Conservation (phyloP, 2,329 filamentous ascomycete genomes). For the Chrysoporthe cubensis region DNA sequence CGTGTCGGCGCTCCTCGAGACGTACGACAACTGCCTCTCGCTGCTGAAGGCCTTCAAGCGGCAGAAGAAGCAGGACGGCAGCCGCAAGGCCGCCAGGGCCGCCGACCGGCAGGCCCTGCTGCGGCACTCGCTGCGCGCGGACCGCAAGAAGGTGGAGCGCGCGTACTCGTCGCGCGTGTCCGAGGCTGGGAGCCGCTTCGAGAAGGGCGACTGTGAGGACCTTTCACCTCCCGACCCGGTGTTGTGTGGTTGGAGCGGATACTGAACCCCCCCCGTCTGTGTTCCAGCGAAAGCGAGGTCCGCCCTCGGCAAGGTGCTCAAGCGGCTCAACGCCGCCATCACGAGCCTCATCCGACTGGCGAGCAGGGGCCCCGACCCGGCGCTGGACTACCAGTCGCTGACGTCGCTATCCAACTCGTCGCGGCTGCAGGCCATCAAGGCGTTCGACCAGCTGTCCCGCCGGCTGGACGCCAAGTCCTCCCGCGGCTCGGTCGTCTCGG, state of each 20-base stretch:
- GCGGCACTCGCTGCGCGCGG: slow-evolving; percentile 43
- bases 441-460: slow-evolving; percentile 52
- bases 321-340: slow-evolving; percentile 48
- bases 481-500: slow-evolving; percentile 29
- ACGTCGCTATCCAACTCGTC: slow-evolving; percentile 52
- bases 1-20: slow-evolving; percentile 50
- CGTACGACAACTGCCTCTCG: slow-evolving; percentile 51
- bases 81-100: slow-evolving; percentile 27
- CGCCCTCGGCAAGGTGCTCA: slow-evolving; percentile 46
- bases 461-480: slow-evolving; percentile 35
- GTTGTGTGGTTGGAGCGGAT: not conserved
- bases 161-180: slow-evolving; percentile 48
- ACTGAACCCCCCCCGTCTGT: not conserved
- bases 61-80: slow-evolving; percentile 23
- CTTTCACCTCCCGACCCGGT: not conserved
- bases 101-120: slow-evolving; percentile 37
- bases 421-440: slow-evolving; percentile 50
- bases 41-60: slow-evolving; percentile 44
- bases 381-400: slow-evolving; percentile 51
- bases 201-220: slow-evolving; percentile 53
- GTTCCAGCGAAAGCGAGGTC: slow-evolving; percentile 37
- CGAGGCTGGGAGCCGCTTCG: slow-evolving; percentile 46
- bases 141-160: slow-evolving; percentile 46
- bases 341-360: slow-evolving; percentile 44
- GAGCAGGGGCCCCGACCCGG: slow-evolving; percentile 38